phyloP scores from a whole-genome alignment of 2,329 filamentous ascomycete species.

The Onygenales sp. region DNA sequence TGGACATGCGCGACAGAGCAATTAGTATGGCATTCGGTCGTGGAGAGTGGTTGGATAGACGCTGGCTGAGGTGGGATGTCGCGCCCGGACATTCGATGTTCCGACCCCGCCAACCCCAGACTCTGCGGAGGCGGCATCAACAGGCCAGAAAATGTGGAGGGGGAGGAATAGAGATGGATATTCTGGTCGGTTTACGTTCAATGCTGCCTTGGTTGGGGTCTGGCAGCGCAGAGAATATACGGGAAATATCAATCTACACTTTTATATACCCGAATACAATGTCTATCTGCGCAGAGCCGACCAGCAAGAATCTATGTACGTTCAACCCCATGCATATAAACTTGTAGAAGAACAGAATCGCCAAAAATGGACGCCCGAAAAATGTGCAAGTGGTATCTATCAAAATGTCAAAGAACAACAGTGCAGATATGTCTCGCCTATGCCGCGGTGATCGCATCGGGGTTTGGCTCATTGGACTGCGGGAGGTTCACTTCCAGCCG shows the following conservation, averaged over 20 bases:
- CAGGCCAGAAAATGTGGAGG: neutral
- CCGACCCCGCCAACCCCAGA: slow-evolving; percentile 3
- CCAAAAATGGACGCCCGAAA: neutral
- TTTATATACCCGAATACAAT: neutral
- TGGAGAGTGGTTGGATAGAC: neutral
- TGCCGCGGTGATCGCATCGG: neutral
- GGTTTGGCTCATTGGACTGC: neutral
- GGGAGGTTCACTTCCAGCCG: slow-evolving; percentile 7
- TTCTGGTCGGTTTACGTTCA: neutral
- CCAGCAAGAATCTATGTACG: neutral
- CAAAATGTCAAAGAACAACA: neutral
- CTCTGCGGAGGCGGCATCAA: neutral
- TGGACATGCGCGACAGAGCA: neutral
- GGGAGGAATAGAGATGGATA: neutral
- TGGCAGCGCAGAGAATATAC: too few relatives aligned
- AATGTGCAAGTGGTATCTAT: slow-evolving; percentile 3
- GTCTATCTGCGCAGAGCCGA: neutral
- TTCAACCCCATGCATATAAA: neutral
- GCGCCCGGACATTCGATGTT: slow-evolving; percentile 3
- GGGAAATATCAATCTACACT: too few relatives aligned
- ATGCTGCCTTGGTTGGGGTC: too few relatives aligned
- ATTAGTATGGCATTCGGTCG: neutral
- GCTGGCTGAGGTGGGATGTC: neutral
- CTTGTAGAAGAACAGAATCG: neutral
- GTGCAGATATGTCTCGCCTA: neutral